Percentiles rank a stretch among this genome's conserved stretches.
These are phyloP conservation scores for Fusarium sp. DNA, from an alignment of 2,329 filamentous ascomycete species.

Conservation along the genomic window DNA sequence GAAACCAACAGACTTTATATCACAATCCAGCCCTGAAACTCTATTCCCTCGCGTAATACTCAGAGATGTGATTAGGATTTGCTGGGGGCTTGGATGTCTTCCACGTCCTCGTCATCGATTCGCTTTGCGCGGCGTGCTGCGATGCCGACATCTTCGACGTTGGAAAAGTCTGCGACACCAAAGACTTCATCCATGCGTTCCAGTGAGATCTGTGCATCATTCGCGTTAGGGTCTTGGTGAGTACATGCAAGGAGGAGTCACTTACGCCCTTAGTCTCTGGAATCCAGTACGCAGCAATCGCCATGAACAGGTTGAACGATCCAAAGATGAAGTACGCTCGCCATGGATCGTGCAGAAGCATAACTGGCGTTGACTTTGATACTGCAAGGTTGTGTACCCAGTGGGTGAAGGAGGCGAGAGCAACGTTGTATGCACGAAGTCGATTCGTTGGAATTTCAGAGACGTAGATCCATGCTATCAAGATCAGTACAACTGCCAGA, in stretches of 20 bases:
- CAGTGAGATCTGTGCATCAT: constrained; percentile 16
- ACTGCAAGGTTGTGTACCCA: constrained; percentile 74
- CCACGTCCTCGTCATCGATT: constrained; percentile 23
- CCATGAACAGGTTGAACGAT: constrained; percentile 66
- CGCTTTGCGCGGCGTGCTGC: constrained; percentile 10
- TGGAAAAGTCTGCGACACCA: constrained; percentile 27
- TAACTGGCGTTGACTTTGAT: constrained; percentile 66
- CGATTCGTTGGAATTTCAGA: constrained; percentile 70
- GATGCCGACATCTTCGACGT: constrained; percentile 21
- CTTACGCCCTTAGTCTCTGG: constrained; percentile 68
- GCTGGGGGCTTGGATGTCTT: not conserved
- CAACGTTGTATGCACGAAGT: constrained; percentile 67
- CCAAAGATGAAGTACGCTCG: constrained; percentile 68
- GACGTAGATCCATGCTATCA: constrained; percentile 55
- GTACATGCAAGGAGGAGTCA: not conserved
- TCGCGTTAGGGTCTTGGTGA: not conserved
- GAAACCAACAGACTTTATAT: not conserved
- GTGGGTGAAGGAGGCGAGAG: constrained; percentile 68
- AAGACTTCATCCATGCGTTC: constrained; percentile 34
- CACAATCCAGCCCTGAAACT: not conserved
- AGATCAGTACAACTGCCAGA: not conserved
- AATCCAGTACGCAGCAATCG: constrained; percentile 55
- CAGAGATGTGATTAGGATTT: not conserved
- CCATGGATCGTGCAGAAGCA: constrained; percentile 58
- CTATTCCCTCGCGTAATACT: not conserved